These are phyloP conservation scores for Plasmodium yoelii DNA, from an alignment of 169 alveolate species.

Conservation along the genomic window DNA sequence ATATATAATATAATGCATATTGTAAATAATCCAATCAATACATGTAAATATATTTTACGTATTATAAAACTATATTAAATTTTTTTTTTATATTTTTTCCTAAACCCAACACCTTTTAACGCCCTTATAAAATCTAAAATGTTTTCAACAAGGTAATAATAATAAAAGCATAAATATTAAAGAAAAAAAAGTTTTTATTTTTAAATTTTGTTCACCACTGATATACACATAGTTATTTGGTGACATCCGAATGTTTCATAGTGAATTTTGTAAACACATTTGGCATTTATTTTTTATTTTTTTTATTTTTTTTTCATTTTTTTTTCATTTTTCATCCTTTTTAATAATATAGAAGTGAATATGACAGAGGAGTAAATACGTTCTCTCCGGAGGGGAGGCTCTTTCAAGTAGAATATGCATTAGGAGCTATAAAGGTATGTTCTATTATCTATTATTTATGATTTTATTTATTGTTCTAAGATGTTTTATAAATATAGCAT, in stretches of 20 bases:
- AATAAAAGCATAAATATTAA: constrained; percentile 1
- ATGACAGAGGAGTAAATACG: constrained; percentile 98
- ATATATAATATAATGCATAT: too few relatives aligned
- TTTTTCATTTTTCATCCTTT: not conserved
- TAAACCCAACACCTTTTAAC: not conserved
- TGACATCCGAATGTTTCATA: too few relatives aligned
- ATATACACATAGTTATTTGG: constrained; percentile 6
- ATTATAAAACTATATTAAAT: too few relatives aligned
- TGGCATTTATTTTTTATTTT: not conserved
- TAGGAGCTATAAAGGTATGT: constrained; percentile 94
- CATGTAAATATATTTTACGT: too few relatives aligned
- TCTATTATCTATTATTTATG: not conserved
- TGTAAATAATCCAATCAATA: too few relatives aligned
- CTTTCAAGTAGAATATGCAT: constrained; percentile 97
- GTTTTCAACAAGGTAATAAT: constrained; percentile 74
- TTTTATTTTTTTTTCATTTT: too few relatives aligned
- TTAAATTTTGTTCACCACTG: not conserved
- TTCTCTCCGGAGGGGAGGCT: constrained; percentile 99
- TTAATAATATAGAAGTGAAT: constrained; percentile 93
- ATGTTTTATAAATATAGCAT: not conserved
- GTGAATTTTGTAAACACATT: not conserved
- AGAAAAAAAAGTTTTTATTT: not conserved
- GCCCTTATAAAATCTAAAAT: constrained; percentile 9
- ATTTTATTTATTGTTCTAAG: not conserved
- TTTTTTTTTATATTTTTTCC: not conserved